A percentile compares a stretch with the other conserved stretches of the same genome.
These are phyloP conservation scores for Protea cynaroides DNA, from an alignment of 164 flowering plant species.

Conservation along the genomic window DNA sequence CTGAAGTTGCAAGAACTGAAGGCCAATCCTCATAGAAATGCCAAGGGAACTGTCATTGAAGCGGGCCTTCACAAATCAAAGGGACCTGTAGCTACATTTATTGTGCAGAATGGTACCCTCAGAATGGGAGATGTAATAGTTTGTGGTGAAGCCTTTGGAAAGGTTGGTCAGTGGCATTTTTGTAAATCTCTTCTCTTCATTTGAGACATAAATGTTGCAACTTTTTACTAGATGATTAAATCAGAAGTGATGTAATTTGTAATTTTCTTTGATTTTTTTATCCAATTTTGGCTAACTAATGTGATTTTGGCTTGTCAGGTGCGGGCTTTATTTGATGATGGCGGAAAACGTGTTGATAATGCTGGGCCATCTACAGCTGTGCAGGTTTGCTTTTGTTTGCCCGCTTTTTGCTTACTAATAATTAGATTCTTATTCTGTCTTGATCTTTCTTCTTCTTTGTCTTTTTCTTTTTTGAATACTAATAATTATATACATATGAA, in stretches of 20 bases:
- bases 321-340: constrained; percentile 86
- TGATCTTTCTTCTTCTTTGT: neutral
- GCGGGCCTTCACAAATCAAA: constrained; percentile 87
- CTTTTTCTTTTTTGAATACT: neutral
- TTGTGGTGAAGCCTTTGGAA: constrained; percentile 93
- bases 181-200: neutral
- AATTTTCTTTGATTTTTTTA: neutral
- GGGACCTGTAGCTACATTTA: constrained; percentile 86
- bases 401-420: neutral
- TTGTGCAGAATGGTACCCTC: constrained; percentile 92
- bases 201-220: neutral
- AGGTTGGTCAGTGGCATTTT: constrained; percentile 42
- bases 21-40: constrained; percentile 90
- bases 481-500: too few relatives aligned
- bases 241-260: neutral
- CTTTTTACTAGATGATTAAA: neutral
- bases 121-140: constrained; percentile 75
- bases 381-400: constrained; percentile 43
- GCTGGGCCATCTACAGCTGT: constrained; percentile 91
- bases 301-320: constrained; percentile 38
- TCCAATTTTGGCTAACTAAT: neutral
- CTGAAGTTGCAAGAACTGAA: constrained; percentile 82
- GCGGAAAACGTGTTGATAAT: constrained; percentile 58
- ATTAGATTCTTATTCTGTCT: too few relatives aligned
- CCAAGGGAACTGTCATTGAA: constrained; percentile 94